A percentile compares a stretch with the other conserved stretches of the same genome.
These are phyloP conservation scores for Striga hermonthica DNA, from an alignment of 305 asterid species.

Conservation along the genomic window DNA sequence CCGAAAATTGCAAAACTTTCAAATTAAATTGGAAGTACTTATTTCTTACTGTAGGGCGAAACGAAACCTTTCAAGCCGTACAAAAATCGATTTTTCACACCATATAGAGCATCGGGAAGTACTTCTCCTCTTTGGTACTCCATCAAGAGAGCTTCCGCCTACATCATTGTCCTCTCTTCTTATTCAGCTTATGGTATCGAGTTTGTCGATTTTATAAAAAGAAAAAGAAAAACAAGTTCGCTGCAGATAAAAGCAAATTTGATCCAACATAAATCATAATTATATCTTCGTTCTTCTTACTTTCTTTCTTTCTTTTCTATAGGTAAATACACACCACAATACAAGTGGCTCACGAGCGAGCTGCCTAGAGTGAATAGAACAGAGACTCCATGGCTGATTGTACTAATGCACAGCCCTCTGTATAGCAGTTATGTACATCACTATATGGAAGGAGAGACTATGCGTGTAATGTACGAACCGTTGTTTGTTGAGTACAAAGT, in stretches of 20 bases:
- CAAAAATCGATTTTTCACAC: slow-evolving; percentile 44
- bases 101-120: slow-evolving; percentile 50
- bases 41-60: slow-evolving; percentile 46
- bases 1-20: neutral
- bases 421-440: slow-evolving; percentile 60
- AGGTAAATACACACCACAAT: slow-evolving; percentile 70
- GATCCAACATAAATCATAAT: too few relatives aligned
- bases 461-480: slow-evolving; percentile 59
- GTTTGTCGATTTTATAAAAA: too few relatives aligned
- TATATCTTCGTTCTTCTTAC: too few relatives aligned
- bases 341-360: slow-evolving; percentile 53
- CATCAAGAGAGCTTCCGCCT: slow-evolving; percentile 65
- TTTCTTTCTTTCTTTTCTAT: neutral
- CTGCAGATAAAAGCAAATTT: too few relatives aligned
- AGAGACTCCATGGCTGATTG: slow-evolving; percentile 70
- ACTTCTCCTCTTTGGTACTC: slow-evolving; percentile 70
- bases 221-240: too few relatives aligned
- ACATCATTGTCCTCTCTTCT: slow-evolving; percentile 60
- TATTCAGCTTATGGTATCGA: slow-evolving; percentile 62
- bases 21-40: neutral
- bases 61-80: slow-evolving; percentile 60
- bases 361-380: slow-evolving; percentile 56
- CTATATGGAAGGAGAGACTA: slow-evolving; percentile 73
- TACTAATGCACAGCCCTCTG: slow-evolving; percentile 60
- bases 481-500: slow-evolving; percentile 61